These are phyloP conservation scores for Rhizopus delemar DNA, from an alignment of 371 early-diverging fungal genomes.

Conservation along the genomic window DNA sequence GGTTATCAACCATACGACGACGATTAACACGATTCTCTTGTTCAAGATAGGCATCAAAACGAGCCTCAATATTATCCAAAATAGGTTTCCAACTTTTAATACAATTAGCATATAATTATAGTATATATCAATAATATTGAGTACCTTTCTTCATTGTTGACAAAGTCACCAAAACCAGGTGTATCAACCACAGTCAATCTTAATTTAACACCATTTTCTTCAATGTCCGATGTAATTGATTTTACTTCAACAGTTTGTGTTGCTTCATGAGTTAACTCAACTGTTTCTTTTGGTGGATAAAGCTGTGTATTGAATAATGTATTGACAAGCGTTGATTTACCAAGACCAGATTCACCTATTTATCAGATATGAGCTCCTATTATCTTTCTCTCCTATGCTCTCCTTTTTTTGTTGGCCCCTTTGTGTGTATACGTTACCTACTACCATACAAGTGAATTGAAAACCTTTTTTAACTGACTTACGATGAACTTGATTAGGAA, in stretches of 20 bases:
- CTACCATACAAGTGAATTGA: conserved; percentile 97
- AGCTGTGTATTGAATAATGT: conserved; percentile 95
- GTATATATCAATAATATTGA: conserved; percentile 1
- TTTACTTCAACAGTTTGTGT: conserved; percentile 94
- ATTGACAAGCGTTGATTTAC: conserved; percentile 99
- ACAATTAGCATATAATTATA: neutral
- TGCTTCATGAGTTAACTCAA: conserved; percentile 80
- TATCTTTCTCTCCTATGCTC: neutral
- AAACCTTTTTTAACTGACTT: conserved; percentile 99
- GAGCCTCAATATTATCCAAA: conserved; percentile 92
- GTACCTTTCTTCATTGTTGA: conserved; percentile 92
- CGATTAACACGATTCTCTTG: conserved; percentile 91
- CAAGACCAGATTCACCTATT: conserved; percentile 95
- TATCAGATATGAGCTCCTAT: conserved; percentile 7
- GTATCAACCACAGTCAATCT: conserved; percentile 94
- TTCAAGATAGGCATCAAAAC: conserved; percentile 93
- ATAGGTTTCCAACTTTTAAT: conserved; percentile 88
- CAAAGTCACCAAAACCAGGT: conserved; percentile 93
- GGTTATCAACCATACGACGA: conserved; percentile 85
- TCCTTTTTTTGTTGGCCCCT: neutral
- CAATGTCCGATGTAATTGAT: conserved; percentile 84
- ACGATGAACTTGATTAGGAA: conserved; percentile 98
- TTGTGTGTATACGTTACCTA: conserved; percentile 65
- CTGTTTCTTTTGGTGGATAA: conserved; percentile 84
- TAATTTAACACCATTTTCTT: conserved; percentile 89